Evolutionary conservation across 1,284 basidiomycete genomes (phyloP).

Genomic region (Marasmius tenuissimus): DNA sequence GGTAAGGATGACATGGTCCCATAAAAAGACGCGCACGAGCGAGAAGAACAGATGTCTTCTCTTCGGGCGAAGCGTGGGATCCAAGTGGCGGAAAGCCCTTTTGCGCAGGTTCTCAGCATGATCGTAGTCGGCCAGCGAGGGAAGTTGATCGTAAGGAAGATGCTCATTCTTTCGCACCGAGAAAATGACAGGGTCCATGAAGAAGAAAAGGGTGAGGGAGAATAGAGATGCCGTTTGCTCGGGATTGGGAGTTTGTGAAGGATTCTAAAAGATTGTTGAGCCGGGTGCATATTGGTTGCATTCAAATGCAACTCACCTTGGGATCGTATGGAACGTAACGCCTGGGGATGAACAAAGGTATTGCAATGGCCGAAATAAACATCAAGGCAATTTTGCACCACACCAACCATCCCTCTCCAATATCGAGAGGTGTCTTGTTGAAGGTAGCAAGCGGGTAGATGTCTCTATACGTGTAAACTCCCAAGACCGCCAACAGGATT

Average conservation of each 20-base stretch:
- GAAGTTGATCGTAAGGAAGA: conserved; percentile 33
- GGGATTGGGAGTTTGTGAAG: conserved; percentile 38
- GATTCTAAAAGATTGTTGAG: conserved; percentile 25
- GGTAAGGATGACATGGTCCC: conserved; percentile 36
- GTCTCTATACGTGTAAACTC: conserved; percentile 61
- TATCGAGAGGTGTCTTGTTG: conserved; percentile 30
- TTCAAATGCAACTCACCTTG: conserved; percentile 21
- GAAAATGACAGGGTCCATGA: conserved; percentile 44
- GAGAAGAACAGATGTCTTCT: conserved; percentile 25
- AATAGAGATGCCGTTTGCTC: conserved; percentile 56
- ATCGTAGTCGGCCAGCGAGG: conserved; percentile 52
- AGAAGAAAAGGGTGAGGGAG: conserved; percentile 48
- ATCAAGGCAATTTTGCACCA: conserved; percentile 39
- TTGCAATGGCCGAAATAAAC: conserved; percentile 27
- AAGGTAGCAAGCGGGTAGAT: conserved; percentile 61
- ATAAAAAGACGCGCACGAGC: conserved; percentile 19
- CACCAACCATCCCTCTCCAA: conserved; percentile 30
- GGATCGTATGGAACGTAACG: conserved; percentile 27
- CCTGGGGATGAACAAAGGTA: conserved; percentile 28
- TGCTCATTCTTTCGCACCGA: conserved; percentile 27
- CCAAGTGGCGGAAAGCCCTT: conserved; percentile 1
- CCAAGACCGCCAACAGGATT: conserved; percentile 35
- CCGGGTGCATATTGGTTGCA: neutral
- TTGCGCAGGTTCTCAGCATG: conserved; percentile 23
- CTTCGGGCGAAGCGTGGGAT: conserved; percentile 5